Base-by-base conservation (phyloP, 148 eudicot genomes). In the Talinum fruticosum region DNA sequence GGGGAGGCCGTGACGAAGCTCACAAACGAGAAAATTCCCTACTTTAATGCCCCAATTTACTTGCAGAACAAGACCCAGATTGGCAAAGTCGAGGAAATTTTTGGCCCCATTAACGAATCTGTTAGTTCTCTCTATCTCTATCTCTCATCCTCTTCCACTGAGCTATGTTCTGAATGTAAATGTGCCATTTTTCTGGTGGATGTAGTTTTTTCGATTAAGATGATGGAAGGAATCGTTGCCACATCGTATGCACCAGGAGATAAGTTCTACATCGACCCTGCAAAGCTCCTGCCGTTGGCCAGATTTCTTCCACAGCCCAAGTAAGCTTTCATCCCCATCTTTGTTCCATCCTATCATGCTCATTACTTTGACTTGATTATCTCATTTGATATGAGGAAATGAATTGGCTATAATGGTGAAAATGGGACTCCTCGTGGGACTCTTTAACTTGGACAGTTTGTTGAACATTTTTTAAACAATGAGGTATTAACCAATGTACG, bases 231-330 rank as follows among this genome's bases (percentile, higher is more conserved):
- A 24, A 91, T 95, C 61, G 87, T 95, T 66, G 96, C 97, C 8
- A 92, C 92, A 19, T 92, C 98, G 0, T 95, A 95, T 71, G 28
- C 90, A 0, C 76, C 90, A 0, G 98, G 98, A 0, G 98, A 95
- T 79, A 95, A 95, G 84, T 95, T 95, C 85, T 95, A 83, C 80
- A 93, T 96, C 71, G 97, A 92, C 69, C 97, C 99, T 35, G 89
- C 90, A 54, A 96, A 93, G 84, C 93, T 96, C 36, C 74, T 96
- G 85, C 97, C 99, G 8, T 82, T 95, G 80, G 79, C 97, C 6
- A 90, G 99, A 90, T 95, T 95, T 82, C 97, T 95, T 79, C 88
- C 97, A 1, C 99, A 91, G 84, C 97, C 97, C 8, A 95, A 95
- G 99, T 95, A 93, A 76, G 96, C 77, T 62, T 83, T 68, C 69